Evolutionary conservation across 2,329 filamentous ascomycete genomes (phyloP), one percentile per base, ranked within the genome.

Genomic region (Neofusicoccum laricinum): DNA sequence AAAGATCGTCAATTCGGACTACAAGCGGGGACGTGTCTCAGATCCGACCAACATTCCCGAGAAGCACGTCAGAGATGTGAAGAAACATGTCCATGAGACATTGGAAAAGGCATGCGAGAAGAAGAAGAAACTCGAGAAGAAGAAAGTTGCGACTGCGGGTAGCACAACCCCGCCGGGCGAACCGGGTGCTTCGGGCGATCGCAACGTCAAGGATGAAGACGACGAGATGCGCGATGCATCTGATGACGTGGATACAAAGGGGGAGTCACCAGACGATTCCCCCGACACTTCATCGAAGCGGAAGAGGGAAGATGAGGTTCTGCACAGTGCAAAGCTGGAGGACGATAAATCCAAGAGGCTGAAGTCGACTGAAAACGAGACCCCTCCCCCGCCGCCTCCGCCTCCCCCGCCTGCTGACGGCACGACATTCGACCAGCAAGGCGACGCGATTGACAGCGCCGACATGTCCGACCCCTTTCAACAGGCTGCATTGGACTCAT

Each of bases 1-100:
- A 78, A 96, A 94, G 76, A 85, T 98, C 14, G 93, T 97, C 19
- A 87, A 91, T 17, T 95, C 92, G 0, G 94, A 98, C 75, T 97
- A 91, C 79, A 96, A 96, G 76, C 90, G 94, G 72, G 87, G 88
- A 53, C 89, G 92, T n/a, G 93, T 97, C 10, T 85, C 87, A 50
- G 89, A 97, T 71, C 94, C 93, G 0, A 91, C 87, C 25, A 86
- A 85, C 55, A 89, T 97, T 68, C 86, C 85, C 32, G 85, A 90
- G 40, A 93, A 92, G 73, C 91, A 95, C 71, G 86, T 89, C 70
- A 89, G 89, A 73, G 92, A 93, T 68, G 86, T 97, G 65, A 96
- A 92, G 78, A 88, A 86, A 64, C 92, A 90, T 72, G 92, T 93
- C 65, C 89, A 90, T 67, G 89, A 93, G 58, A 98, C 90, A 76